These are phyloP conservation scores for Austroboletus eburneus DNA, from an alignment of 768 basidiomycete species.

Conservation along the genomic window DNA sequence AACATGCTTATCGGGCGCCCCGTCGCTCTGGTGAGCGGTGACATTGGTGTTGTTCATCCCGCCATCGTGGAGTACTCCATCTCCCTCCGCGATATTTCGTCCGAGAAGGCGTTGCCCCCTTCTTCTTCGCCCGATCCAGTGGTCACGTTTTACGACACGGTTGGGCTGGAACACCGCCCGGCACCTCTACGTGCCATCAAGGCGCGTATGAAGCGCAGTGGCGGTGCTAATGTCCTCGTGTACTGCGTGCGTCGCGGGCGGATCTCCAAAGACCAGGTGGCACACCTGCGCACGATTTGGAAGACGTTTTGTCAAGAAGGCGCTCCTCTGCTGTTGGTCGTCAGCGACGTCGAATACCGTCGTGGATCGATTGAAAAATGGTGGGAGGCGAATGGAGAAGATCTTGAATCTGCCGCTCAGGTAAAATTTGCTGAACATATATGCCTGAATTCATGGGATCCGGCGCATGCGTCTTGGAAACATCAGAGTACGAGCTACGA, in stretches of 20 bases:
- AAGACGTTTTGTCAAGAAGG: constrained; percentile 8
- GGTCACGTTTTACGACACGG: too few species aligned
- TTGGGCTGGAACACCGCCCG: constrained; percentile 16
- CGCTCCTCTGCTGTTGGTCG: constrained; percentile 16
- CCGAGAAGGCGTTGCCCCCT: neutral
- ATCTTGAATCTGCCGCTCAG: neutral
- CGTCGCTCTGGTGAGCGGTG: constrained; percentile 25
- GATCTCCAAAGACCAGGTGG: constrained; percentile 25
- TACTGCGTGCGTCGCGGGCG: constrained; percentile 34
- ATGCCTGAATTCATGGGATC: neutral
- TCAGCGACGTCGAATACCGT: constrained; percentile 13
- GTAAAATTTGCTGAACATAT: neutral
- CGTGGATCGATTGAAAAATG: constrained; percentile 17
- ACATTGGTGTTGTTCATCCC: constrained; percentile 11
- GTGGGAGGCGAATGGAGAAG: constrained; percentile 17
- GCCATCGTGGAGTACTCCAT: constrained; percentile 12
- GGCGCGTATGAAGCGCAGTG: constrained; percentile 6
- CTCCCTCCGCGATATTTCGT: neutral
- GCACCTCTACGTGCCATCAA: constrained; percentile 13
- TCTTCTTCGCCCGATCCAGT: too few species aligned
- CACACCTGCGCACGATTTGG: constrained; percentile 32
- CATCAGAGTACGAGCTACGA: neutral
- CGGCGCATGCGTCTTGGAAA: neutral
- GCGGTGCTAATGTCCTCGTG: constrained; percentile 27
- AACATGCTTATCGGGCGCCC: constrained; percentile 33